phyloP scores from a whole-genome alignment of 2,329 filamentous ascomycete genomes.

The Tolypocladium paradoxum region DNA sequence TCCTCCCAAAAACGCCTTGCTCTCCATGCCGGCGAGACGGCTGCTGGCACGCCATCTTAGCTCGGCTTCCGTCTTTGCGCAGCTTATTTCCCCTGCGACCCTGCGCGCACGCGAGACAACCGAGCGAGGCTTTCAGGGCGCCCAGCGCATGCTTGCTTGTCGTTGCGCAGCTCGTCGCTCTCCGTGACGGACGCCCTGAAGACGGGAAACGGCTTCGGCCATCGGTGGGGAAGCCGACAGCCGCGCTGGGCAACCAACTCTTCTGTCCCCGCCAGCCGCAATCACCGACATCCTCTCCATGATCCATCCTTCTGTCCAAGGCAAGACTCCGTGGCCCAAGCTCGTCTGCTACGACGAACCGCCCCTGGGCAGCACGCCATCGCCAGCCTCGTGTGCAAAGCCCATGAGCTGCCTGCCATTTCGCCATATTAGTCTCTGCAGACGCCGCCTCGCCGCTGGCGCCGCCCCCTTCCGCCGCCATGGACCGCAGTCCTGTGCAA shows the following conservation, averaged over 20 bases:
- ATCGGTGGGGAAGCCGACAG: background rate
- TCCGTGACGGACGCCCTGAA: too few species aligned
- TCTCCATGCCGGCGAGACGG: too few species aligned
- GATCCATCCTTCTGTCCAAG: background rate
- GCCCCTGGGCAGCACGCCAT: conserved; percentile 1
- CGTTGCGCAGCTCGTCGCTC: too few species aligned
- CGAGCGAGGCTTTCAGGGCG: background rate
- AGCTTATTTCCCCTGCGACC: too few species aligned
- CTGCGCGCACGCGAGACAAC: background rate
- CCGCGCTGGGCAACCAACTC: background rate
- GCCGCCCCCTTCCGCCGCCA: background rate
- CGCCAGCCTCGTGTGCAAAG: background rate
- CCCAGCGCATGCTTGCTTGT: background rate
- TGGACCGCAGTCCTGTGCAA: background rate
- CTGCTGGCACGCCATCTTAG: conserved; percentile 1
- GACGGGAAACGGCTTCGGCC: background rate
- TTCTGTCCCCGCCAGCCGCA: background rate
- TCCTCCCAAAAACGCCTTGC: too few species aligned
- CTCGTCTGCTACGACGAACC: background rate
- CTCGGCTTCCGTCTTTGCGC: background rate
- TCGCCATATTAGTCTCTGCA: conserved; percentile 6
- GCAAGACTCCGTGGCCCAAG: background rate
- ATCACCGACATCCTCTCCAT: background rate
- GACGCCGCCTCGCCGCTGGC: background rate
- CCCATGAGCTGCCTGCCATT: background rate